phyloP scores from a whole-genome alignment of 176 grass and related monocot genomes.

The Lolium rigidum region DNA sequence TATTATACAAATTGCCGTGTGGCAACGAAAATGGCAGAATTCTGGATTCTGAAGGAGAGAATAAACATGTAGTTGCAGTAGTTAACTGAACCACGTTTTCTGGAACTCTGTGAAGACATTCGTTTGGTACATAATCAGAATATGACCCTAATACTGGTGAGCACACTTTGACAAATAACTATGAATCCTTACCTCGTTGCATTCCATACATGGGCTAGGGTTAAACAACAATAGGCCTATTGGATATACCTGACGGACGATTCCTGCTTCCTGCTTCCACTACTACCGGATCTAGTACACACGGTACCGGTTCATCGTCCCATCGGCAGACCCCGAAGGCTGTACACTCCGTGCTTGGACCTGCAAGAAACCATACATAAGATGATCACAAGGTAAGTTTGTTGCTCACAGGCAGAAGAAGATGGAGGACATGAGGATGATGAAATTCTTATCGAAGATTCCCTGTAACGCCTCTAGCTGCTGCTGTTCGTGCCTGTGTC shows the following conservation, averaged over 20 bases:
- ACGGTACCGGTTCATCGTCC: conserved; percentile 65
- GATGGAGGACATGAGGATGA: background rate
- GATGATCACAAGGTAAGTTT: conserved; percentile 1
- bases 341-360: conserved; percentile 81
- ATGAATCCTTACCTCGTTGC: too few species aligned
- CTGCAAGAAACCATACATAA: conserved; percentile 31
- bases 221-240: background rate
- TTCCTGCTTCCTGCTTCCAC: conserved; percentile 62
- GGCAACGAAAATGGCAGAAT: background rate
- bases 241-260: conserved; percentile 59
- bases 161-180: background rate
- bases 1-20: too few species aligned
- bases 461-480: too few species aligned
- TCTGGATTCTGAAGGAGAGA: background rate
- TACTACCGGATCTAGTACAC: conserved; percentile 85
- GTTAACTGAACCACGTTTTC: background rate
- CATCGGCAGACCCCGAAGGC: conserved; percentile 65
- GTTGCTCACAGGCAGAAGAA: background rate
- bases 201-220: background rate
- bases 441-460: conserved; percentile 76
- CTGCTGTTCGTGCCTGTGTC: too few species aligned
- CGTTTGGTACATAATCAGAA: background rate
- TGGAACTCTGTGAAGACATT: background rate
- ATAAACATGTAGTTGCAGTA: background rate
- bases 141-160: background rate